Evolutionary conservation across 441 rosid species (phyloP), one percentile per base, ranked within the genome.

Genomic region (Populus hybrid): DNA sequence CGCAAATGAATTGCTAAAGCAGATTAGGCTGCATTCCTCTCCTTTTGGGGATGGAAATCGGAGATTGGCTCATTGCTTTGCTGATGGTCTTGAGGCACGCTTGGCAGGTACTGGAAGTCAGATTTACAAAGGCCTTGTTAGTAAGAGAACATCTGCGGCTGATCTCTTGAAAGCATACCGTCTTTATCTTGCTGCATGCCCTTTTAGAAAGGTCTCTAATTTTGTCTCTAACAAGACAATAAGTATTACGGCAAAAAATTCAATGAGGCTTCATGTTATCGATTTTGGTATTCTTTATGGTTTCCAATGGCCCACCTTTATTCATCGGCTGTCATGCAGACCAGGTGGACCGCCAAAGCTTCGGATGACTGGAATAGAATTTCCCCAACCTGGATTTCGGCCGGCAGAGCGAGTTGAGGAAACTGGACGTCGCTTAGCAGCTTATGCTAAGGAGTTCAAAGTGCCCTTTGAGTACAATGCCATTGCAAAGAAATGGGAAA

Each of bases 1-100:
- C 40, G 92, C 95, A 68, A 82, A 83, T 24, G 93, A 90, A 32
- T 72, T 87, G 67, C 80, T 95, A 38, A 88, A 82, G 86, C 86
- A 88, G 81, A 84, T 95, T 70, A 91, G 89, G 87, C 91, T 81
- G 73, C 87, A 93, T 79, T 91, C 98, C 76, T 93, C 92, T 2
- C 85, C 91, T 40, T 71, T 79, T 14, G 99, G 99, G 2, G 93
- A 93, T 79, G 98, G 94, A 2, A 84, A 89, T 82, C 97, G 88
- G 90, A 89, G 99, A 74, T 76, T 93, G 80, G 95, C 98, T 63
- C 90, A 91, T 81, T 89, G 80, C 70, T 91, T 95, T 59, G 93
- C 94, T 9, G 80, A 92, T 81, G 89, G 91, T 74, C 95, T 95
- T 70, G 93, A 95, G 80, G 94, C 97, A n/a, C 92, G 99, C 67